phyloP scores from a whole-genome alignment of 495 filamentous ascomycete species.

The Penicillium crystallinum region DNA sequence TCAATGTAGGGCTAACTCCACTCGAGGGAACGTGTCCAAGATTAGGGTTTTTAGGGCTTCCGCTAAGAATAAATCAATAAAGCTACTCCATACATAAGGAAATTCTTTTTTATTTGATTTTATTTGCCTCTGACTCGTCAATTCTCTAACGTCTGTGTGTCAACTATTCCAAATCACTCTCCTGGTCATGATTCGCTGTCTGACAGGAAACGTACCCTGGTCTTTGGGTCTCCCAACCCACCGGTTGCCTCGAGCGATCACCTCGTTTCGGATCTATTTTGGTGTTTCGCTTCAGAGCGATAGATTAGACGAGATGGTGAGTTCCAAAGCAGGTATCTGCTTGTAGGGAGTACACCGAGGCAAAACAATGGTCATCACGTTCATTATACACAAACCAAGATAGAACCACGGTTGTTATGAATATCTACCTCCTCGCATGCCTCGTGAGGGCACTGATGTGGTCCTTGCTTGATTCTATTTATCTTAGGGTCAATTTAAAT shows the following conservation, averaged over 20 bases:
- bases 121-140: constrained; percentile 16
- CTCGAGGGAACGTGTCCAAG: constrained; percentile 2
- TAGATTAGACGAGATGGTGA: background rate
- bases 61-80: constrained; percentile 2
- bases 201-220: constrained; percentile 37
- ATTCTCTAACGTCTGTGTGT: constrained; percentile 22
- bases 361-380: no score
- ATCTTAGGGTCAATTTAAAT: constrained; percentile 9
- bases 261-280: constrained; percentile 9
- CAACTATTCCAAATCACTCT: constrained; percentile 22
- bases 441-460: constrained; percentile 16
- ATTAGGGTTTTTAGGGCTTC: background rate
- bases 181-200: constrained; percentile 19
- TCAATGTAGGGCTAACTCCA: constrained; percentile 4
- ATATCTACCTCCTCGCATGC: constrained; percentile 27
- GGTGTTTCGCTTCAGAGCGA: constrained; percentile 3
- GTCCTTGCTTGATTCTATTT: constrained; percentile 43
- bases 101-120: background rate
- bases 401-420: background rate
- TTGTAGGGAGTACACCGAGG: background rate
- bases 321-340: background rate
- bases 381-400: background rate
- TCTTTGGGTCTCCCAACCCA: constrained; percentile 33
- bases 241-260: constrained; percentile 33
- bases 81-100: no score